Evolutionary conservation across 768 basidiomycete species (phyloP).

Genomic region (Crepidotus variabilis): DNA sequence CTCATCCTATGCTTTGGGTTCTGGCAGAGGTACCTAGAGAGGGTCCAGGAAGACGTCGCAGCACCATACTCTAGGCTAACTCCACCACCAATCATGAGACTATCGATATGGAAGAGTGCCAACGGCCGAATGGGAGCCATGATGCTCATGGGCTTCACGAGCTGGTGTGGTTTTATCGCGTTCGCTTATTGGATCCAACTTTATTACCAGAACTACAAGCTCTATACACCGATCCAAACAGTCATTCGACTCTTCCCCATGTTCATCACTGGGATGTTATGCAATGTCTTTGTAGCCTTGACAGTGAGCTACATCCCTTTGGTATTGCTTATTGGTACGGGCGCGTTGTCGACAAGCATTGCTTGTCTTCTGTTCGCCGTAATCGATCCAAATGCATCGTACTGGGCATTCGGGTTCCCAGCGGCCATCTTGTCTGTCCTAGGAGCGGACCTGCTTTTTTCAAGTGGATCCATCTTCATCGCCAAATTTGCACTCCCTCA

Average conservation of each 20-base stretch:
- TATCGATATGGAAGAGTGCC: slow-evolving; percentile 60
- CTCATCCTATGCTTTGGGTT: slow-evolving; percentile 51
- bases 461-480: slow-evolving; percentile 71
- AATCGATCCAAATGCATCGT: slow-evolving; percentile 51
- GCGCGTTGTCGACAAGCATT: slow-evolving; percentile 53
- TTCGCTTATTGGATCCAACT: slow-evolving; percentile 54
- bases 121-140: slow-evolving; percentile 60
- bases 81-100: slow-evolving; percentile 64
- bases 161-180: slow-evolving; percentile 54
- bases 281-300: slow-evolving; percentile 63
- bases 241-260: slow-evolving; percentile 71
- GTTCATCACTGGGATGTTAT: slow-evolving; percentile 59
- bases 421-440: slow-evolving; percentile 60
- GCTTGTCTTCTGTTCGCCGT: slow-evolving; percentile 68
- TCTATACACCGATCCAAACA: slow-evolving; percentile 50
- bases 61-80: slow-evolving; percentile 21
- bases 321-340: slow-evolving; percentile 57
- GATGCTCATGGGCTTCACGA: slow-evolving; percentile 58
- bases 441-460: slow-evolving; percentile 76
- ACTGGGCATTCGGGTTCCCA: slow-evolving; percentile 78
- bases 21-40: slow-evolving; percentile 67
- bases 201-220: slow-evolving; percentile 67
- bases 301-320: slow-evolving; percentile 54
- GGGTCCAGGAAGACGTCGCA: slow-evolving; percentile 20
- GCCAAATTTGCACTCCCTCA: slow-evolving; percentile 61